A percentile compares a stretch with the other conserved stretches of the same genome.
Conservation (phyloP, 495 filamentous ascomycete genomes). For the Xanthoparmelia taractica region DNA sequence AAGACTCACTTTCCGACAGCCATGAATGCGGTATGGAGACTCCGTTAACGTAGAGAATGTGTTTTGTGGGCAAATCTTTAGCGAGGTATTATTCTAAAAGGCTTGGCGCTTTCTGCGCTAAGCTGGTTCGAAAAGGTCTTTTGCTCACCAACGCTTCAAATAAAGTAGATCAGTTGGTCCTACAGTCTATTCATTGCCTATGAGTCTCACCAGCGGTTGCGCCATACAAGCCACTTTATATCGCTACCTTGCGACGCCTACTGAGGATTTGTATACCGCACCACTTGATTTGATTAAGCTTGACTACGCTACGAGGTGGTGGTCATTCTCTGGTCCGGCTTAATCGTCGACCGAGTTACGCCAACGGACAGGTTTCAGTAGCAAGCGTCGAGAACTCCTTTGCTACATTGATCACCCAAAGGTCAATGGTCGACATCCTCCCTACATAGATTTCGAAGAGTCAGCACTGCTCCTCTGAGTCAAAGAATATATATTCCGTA, state of each 20-base stretch:
- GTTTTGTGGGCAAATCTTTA: conserved; percentile 12
- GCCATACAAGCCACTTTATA: background rate
- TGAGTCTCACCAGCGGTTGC: background rate
- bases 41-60: background rate
- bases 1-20: conserved; percentile 81
- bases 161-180: too few species aligned
- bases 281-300: too few species aligned
- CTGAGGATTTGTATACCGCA: too few species aligned
- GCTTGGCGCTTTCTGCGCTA: conserved; percentile 7
- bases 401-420: background rate
- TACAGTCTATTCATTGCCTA: too few species aligned
- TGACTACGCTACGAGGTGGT: background rate
- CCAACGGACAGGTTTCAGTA: background rate
- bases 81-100: conserved; percentile 12
- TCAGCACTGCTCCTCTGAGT: background rate
- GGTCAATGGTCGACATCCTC: conserved; percentile 46
- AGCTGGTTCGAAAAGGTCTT: background rate
- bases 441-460: conserved; percentile 28
- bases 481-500: too few species aligned
- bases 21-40: conserved; percentile 59
- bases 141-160: too few species aligned
- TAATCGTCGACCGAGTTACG: background rate
- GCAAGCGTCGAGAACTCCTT: background rate
- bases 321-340: background rate
- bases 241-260: background rate